phyloP scores from a whole-genome alignment of 148 eudicot genomes.

The Arctostaphylos glauca region DNA sequence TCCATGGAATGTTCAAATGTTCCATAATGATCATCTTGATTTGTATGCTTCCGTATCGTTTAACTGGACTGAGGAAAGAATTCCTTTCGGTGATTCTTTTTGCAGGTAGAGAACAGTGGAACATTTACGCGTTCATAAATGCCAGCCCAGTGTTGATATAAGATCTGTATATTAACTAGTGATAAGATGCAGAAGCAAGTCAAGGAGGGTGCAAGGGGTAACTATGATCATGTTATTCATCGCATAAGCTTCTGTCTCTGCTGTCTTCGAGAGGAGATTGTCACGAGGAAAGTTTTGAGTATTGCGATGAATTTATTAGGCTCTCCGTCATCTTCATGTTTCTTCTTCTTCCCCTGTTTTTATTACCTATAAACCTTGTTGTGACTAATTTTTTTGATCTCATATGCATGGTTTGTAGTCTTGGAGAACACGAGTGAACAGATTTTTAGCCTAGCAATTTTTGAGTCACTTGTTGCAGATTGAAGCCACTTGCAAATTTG shows the following conservation, averaged over 20 bases:
- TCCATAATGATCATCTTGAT: background rate
- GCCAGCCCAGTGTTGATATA: background rate
- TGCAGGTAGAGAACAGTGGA: background rate
- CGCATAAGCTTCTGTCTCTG: background rate
- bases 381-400: background rate
- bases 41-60: background rate
- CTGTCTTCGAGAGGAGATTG: background rate
- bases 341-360: background rate
- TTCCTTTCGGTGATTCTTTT: background rate
- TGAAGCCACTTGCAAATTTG: background rate
- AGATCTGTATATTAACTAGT: background rate
- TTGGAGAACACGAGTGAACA: background rate
- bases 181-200: background rate
- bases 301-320: background rate
- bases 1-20: background rate
- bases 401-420: background rate
- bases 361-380: background rate
- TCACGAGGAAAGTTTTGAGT: background rate
- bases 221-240: background rate
- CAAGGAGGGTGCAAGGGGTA: background rate
- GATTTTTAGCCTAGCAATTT: background rate
- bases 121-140: background rate
- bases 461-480: background rate
- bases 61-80: background rate
- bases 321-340: background rate